A percentile compares a stretch with the other conserved stretches of the same genome.
phyloP scores from a whole-genome alignment of 345 rosid genomes.

The Excoecaria agallocha region DNA sequence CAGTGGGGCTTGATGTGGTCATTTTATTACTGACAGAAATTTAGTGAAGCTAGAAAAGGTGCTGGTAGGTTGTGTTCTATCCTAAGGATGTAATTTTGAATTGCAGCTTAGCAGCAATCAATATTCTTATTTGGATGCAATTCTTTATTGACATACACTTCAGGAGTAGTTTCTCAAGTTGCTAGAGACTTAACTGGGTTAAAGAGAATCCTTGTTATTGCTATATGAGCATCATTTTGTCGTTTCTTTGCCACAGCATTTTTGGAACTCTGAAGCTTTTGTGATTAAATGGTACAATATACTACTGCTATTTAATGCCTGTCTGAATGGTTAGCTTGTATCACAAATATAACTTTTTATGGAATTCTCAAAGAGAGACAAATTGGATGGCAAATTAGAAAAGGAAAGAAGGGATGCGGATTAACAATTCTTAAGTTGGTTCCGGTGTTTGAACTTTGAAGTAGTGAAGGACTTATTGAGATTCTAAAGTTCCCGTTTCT shows the following conservation, averaged over 20 bases:
- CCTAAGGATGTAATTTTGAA: neutral
- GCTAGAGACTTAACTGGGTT: neutral
- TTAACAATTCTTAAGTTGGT: neutral
- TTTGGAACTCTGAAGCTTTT: neutral
- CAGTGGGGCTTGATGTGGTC: neutral
- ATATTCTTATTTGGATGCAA: neutral
- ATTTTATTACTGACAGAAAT: neutral
- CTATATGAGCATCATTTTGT: neutral
- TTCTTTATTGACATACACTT: constrained; percentile 1
- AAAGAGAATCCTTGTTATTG: neutral
- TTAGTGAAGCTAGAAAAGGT: neutral
- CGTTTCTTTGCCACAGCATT: neutral
- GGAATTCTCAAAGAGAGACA: neutral
- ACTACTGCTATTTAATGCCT: neutral
- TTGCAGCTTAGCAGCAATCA: neutral
- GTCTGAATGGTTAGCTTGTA: neutral
- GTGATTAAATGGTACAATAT: neutral
- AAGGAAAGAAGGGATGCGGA: neutral
- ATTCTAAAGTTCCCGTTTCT: neutral
- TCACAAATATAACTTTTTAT: neutral
- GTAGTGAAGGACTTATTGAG: neutral
- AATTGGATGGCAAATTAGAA: neutral
- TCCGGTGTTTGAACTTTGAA: neutral
- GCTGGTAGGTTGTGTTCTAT: neutral
- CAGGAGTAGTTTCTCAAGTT: neutral